These are phyloP conservation scores for Debaryomyces psychrophilus DNA, from an alignment of 1,139 yeast species.

Conservation along the genomic window DNA sequence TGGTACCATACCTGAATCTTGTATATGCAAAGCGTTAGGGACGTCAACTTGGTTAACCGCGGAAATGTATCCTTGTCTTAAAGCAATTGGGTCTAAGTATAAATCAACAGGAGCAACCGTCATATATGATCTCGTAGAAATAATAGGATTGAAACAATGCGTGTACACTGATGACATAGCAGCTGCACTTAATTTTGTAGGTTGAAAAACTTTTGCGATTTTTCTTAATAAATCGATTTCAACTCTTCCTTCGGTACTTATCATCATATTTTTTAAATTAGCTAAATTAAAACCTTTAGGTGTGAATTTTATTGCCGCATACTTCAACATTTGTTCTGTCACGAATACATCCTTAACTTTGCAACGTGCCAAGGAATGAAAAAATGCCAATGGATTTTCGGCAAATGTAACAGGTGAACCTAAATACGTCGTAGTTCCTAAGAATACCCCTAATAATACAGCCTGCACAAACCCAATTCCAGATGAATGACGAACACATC, in stretches of 20 bases:
- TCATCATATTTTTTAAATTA: slow-evolving; percentile 78
- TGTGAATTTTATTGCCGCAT: slow-evolving; percentile 65
- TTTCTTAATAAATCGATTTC: slow-evolving; percentile 61
- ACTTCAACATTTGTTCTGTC: slow-evolving; percentile 81
- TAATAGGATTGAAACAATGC: slow-evolving; percentile 80
- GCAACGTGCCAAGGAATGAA: slow-evolving; percentile 70
- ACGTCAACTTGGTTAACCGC: slow-evolving; percentile 74
- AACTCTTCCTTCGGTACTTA: slow-evolving; percentile 78
- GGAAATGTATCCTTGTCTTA: slow-evolving; percentile 84
- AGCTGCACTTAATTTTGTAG: slow-evolving; percentile 66
- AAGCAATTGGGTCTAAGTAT: slow-evolving; percentile 83
- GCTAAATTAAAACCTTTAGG: slow-evolving; percentile 69
- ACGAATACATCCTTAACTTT: slow-evolving; percentile 86
- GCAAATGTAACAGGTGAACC: slow-evolving; percentile 81
- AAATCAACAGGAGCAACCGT: slow-evolving; percentile 87
- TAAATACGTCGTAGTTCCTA: slow-evolving; percentile 84
- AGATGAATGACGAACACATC: slow-evolving; percentile 81
- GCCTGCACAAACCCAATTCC: slow-evolving; percentile 91
- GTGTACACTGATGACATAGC: slow-evolving; percentile 79
- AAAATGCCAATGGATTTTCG: slow-evolving; percentile 73
- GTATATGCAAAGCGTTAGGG: slow-evolving; percentile 73
- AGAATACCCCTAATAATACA: slow-evolving; percentile 76
- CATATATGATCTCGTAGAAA: slow-evolving; percentile 84
- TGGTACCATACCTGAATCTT: slow-evolving; percentile 96
- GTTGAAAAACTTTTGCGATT: slow-evolving; percentile 64